Conservation (phyloP, 208 protist genomes). For the Wallacemonas sp. region DNA sequence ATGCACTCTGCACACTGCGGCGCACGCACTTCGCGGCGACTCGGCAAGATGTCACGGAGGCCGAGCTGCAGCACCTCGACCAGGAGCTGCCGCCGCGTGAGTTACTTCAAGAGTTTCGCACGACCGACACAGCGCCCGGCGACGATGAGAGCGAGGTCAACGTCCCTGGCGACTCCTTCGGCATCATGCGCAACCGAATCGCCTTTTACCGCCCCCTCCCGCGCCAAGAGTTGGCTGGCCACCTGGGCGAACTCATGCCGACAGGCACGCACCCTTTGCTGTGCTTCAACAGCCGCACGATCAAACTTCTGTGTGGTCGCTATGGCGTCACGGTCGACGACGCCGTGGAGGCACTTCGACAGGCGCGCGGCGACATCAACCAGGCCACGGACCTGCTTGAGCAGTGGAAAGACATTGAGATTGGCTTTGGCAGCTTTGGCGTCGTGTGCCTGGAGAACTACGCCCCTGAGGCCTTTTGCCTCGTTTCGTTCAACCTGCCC, state of each 20-base stretch:
- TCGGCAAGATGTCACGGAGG: slow-evolving; percentile 33
- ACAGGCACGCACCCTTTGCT: slow-evolving; percentile 44
- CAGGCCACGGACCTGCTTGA: slow-evolving; percentile 48
- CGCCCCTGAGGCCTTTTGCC: slow-evolving; percentile 80
- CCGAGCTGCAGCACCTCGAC: slow-evolving; percentile 62
- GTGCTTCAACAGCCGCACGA: slow-evolving; percentile 53
- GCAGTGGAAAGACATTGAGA: slow-evolving; percentile 39
- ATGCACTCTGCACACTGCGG: background rate
- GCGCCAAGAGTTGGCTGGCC: slow-evolving; percentile 27
- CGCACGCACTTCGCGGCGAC: background rate
- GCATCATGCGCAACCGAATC: slow-evolving; percentile 85
- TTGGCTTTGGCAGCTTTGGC: slow-evolving; percentile 64
- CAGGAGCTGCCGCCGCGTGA: slow-evolving; percentile 72
- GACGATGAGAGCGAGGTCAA: slow-evolving; percentile 49
- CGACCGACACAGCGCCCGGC: slow-evolving; percentile 25
- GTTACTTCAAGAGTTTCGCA: slow-evolving; percentile 52
- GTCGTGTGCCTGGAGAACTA: slow-evolving; percentile 86
- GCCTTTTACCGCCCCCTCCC: slow-evolving; percentile 77
- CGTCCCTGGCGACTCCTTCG: slow-evolving; percentile 84
- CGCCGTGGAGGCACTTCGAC: slow-evolving; percentile 44
- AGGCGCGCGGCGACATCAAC: slow-evolving; percentile 69
- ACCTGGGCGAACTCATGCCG: slow-evolving; percentile 66
- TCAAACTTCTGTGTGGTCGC: slow-evolving; percentile 59
- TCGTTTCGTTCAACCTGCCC: slow-evolving; percentile 73
- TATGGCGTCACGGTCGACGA: slow-evolving; percentile 52